These are phyloP conservation scores for Globisporangium lucens DNA, from an alignment of 352 stramenopile species.

Conservation along the genomic window DNA sequence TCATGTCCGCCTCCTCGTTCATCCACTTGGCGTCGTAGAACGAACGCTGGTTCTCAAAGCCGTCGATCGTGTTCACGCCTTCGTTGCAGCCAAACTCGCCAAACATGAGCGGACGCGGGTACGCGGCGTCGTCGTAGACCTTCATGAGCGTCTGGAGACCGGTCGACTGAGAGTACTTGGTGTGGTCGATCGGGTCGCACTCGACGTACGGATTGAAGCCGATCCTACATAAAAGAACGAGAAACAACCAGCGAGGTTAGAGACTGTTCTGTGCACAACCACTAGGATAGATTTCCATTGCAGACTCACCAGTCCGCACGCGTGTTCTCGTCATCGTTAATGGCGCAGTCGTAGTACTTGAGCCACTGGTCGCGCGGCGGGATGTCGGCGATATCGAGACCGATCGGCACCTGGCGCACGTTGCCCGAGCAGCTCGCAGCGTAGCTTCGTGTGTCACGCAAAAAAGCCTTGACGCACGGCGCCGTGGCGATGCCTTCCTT, in stretches of 20 bases:
- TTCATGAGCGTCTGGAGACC: slow-evolving; percentile 46
- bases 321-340: slow-evolving; percentile 31
- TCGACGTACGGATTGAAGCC: slow-evolving; percentile 63
- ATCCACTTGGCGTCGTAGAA: slow-evolving; percentile 81
- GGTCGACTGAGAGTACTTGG: slow-evolving; percentile 33
- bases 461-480: slow-evolving; percentile 49
- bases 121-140: slow-evolving; percentile 35
- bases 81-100: slow-evolving; percentile 56
- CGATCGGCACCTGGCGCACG: slow-evolving; percentile 46
- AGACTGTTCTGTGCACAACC: too few species aligned
- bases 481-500: slow-evolving; percentile 13
- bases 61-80: slow-evolving; percentile 45
- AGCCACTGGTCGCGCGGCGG: slow-evolving; percentile 32
- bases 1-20: slow-evolving; percentile 80
- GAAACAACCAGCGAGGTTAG: slow-evolving; percentile 35
- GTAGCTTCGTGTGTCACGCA: slow-evolving; percentile 48
- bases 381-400: slow-evolving; percentile 45
- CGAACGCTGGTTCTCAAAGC: slow-evolving; percentile 41
- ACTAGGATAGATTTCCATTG: too few species aligned
- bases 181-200: slow-evolving; percentile 39
- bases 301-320: slow-evolving; percentile 25
- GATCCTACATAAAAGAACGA: slow-evolving; percentile 14
- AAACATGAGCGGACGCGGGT: slow-evolving; percentile 49
- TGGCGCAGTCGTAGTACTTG: slow-evolving; percentile 46
- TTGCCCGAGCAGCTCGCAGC: slow-evolving; percentile 27